Percentiles rank a stretch among this genome's conserved stretches.
phyloP scores from a whole-genome alignment of 805 yeast species.

The Zygosaccharomyces pseudorouxii region DNA sequence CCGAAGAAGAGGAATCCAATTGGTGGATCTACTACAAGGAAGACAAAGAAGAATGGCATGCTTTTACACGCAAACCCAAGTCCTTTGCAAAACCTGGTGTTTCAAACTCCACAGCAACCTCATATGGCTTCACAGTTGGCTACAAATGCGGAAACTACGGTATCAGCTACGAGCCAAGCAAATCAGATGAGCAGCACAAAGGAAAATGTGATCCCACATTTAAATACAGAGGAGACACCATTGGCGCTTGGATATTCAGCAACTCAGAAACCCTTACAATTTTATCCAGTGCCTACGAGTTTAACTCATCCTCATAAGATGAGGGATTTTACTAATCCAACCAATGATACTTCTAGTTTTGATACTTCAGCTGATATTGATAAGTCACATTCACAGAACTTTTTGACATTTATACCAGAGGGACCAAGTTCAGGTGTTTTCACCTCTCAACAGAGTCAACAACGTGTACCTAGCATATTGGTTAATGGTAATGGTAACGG shows the following conservation, averaged over 20 bases:
- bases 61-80: conserved; percentile 28
- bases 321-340: conserved; percentile 10
- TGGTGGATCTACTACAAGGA: conserved; percentile 9
- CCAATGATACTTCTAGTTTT: conserved; percentile 11
- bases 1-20: conserved; percentile 25
- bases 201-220: conserved; percentile 7
- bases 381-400: conserved; percentile 9
- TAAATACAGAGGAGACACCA: conserved; percentile 18
- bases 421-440: conserved; percentile 15
- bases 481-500: conserved; percentile 25
- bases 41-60: conserved; percentile 14
- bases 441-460: conserved; percentile 10
- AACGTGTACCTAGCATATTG: conserved; percentile 16
- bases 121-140: conserved; percentile 7
- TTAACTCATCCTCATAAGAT: conserved; percentile 12
- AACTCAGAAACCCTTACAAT: conserved; percentile 35
- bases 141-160: conserved; percentile 15
- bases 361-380: conserved; percentile 35
- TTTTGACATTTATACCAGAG: conserved; percentile 21
- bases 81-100: conserved; percentile 32
- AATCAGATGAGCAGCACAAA: conserved; percentile 9
- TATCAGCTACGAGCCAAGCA: conserved; percentile 9
- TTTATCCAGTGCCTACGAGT: conserved; percentile 29
- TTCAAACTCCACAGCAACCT: conserved; percentile 33
- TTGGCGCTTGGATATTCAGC: conserved; percentile 24